Base-by-base conservation (phyloP, 768 basidiomycete species). In the Tephrocybe sp. region DNA sequence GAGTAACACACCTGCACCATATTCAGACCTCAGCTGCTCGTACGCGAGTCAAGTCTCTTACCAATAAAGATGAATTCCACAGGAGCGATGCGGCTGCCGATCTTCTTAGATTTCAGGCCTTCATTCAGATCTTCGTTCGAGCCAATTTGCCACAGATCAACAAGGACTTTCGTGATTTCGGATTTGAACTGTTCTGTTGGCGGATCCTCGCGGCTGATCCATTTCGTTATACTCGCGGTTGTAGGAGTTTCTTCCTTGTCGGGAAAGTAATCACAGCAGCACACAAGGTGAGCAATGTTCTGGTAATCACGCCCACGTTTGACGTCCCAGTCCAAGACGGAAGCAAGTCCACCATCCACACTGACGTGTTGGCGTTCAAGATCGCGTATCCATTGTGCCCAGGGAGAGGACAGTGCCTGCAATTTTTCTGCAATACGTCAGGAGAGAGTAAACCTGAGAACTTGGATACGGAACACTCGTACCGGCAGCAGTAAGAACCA, bases 61-160 rank as follows among this genome's bases (percentile, higher is more conserved):
- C 91, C 88, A 36, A 90, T 83, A 65, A 88, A 92, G 26, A 91
- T 81, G 62, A 93, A 88, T 61, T 90, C 86, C 7, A 85, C 81
- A 1, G 88, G 88, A 1, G 87, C 82, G 34, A 91, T 76, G 23
- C 82, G 76, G 53, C 81, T 77, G 50, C 71, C 69, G n/a, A 87
- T 76, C 21, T 73, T 68, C 15, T n/a, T n/a, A 55, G 68, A 57
- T n/a, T n/a, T n/a, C n/a, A 90, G 85, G 2, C 73, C 82, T 11
- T 62, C 53, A n/a, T 75, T 77, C 28, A 79, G 67, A 5, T 60
- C 38, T 0, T 52, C 18, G 25, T 73, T 66, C 9, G 54, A 60
- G 2, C 85, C 85, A 39, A 89, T 73, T 18, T 74, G 67, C 69
- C 77, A 78, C 40, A 87, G 78, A 24, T 75, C 74, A 14, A 69